Evolutionary conservation across 805 yeast species (phyloP), one percentile per base, ranked within the genome.

Genomic region (Pichia manshurica): DNA sequence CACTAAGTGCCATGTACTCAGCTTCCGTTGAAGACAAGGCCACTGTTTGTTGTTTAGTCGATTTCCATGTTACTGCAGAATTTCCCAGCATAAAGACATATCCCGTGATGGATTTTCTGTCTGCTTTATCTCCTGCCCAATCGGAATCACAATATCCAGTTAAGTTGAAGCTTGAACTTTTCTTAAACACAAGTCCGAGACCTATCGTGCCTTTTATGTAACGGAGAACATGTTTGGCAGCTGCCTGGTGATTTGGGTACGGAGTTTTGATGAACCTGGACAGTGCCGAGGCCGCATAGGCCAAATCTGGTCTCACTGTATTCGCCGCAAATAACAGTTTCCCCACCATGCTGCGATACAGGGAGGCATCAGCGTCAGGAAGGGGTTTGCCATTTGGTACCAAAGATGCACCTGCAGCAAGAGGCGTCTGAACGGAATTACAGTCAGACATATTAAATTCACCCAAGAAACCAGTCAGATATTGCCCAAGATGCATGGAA

Each of bases 141-240:
- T 53, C 54, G 17, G 56, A 45, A 43, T 51, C 58, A 16, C 43
- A 34, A 28, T 43, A 53, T 2, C 37, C 47, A 20, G 32, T 28
- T 6, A 44, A 20, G 15, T 44, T 25, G 17, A 23, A 35, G 1
- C 17, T 20, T 9, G n/a, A 5, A 4, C 2, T 15, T 19, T 23
- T 23, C 17, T 43, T 35, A 13, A 23, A 43, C 2, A 25, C 25
- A 3, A 43, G 17, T 19, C 46, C 28, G 3, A 35, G 9, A 28
- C 20, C 12, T 4, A 35, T 10, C 4, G 46, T 43, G 17, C 46
- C 46, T 35, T 43, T 43, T 17, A 43, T 43, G 19, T 43, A 43
- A 15, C 46, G 19, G 17, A 43, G 20, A 8, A 43, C 41, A 28
- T 35, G 46, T 28, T 43, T 43, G 3, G 36, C 46, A 35, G 40